These are phyloP conservation scores for Mycotypha africana DNA, from an alignment of 371 early-diverging fungal genomes.

Conservation along the genomic window DNA sequence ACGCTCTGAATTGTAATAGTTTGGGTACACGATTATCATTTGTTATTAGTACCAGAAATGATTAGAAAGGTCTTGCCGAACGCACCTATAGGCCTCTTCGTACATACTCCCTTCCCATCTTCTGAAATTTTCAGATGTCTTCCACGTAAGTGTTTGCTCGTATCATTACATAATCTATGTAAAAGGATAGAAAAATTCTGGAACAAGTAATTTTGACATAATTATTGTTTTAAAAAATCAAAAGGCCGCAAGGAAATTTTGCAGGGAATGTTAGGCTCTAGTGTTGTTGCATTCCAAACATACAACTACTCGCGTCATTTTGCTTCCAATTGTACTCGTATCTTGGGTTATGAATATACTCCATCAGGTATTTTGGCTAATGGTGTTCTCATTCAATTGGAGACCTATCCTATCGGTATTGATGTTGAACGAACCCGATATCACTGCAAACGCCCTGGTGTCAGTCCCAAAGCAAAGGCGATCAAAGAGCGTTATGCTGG, in stretches of 20 bases:
- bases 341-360: constrained; percentile 84
- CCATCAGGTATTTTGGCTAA: constrained; percentile 75
- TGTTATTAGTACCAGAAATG: constrained; percentile 95
- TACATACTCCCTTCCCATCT: constrained; percentile 98
- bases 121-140: constrained; percentile 84
- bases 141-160: constrained; percentile 76
- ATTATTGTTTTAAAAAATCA: too few relatives aligned
- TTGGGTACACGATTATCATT: constrained; percentile 99
- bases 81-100: constrained; percentile 96
- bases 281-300: constrained; percentile 93
- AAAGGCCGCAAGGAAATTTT: constrained; percentile 87
- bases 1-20: constrained; percentile 94
- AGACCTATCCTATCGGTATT: constrained; percentile 98
- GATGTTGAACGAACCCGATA: constrained; percentile 59
- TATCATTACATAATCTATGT: constrained; percentile 52
- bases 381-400: constrained; percentile 78
- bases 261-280: constrained; percentile 86
- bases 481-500: constrained; percentile 85
- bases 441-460: constrained; percentile 42
- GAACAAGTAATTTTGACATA: too few relatives aligned
- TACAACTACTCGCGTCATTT: constrained; percentile 97
- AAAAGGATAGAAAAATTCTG: too few relatives aligned
- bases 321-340: constrained; percentile 84
- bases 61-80: constrained; percentile 60
- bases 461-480: constrained; percentile 67